Base-by-base conservation (phyloP, 495 filamentous ascomycete species). In the Daldinia loculata region DNA sequence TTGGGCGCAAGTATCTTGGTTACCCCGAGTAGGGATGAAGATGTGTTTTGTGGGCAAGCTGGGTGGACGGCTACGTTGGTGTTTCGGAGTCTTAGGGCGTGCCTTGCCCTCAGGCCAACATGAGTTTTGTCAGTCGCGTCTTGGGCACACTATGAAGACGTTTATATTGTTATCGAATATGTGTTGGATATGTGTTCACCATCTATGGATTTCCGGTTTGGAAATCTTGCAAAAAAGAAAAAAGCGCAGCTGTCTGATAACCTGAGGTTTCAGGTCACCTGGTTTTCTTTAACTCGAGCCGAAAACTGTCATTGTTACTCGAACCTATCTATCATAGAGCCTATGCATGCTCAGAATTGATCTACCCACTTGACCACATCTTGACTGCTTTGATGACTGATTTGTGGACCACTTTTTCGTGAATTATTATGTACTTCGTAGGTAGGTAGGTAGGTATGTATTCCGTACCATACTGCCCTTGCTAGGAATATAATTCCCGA, bases 1-100 rank as follows among this genome's bases (percentile, higher is more conserved):
- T 72, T 68, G 66, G 76, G 76, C 76, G 74, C 76, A 78, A 75
- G 69, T 75, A 72, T 56, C 60, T 75, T 67, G 66, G 64, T 73
- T 75, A 76, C 70, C 60, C 65, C 67, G 60, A 75, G 56, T 32
- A 64, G 67, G 70, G 60, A 71, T 66, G 68, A 69, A 72, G 74
- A 74, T 68, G 69, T 69, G 56, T 63, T 76, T 74, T 65, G 66
- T 66, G 58, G 71, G 70, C 66, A 75, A 77, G 75, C 74, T 65
- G 60, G 73, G 69, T 61, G 66, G 72, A 64, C 70, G 69, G 75
- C 70, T 71, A 72, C 41, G 71, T 60, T 65, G 74, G 76, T 74
- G 74, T 78, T 77, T 58, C 53, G 74, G 74, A 78, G 76, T 76
- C 71, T 71, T 51, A 61, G 66, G 68, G 69, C 72, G 55, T 69